Evolutionary conservation across 768 basidiomycete species (phyloP).

Genomic region (Podaxis sp.): DNA sequence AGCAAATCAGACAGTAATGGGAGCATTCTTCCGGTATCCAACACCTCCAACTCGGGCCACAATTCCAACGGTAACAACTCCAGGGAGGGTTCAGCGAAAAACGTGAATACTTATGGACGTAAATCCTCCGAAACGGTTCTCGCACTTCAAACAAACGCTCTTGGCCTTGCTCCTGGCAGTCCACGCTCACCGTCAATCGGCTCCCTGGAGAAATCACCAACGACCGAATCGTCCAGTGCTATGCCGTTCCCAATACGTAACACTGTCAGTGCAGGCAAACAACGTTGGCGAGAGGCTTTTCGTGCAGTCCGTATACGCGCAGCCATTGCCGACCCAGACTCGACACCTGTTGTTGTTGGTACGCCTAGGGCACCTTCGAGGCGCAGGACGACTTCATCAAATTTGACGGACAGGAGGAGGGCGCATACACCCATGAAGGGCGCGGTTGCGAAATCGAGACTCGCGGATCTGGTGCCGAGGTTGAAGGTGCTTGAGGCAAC

Average conservation of each 20-base stretch:
- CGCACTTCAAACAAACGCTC: slow-evolving; percentile 3
- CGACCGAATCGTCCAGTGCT: neutral
- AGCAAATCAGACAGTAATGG: neutral
- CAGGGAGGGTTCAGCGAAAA: slow-evolving; percentile 13
- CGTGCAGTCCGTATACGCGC: slow-evolving; percentile 42
- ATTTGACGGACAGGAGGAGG: neutral
- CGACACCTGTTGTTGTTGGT: neutral
- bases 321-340: neutral
- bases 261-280: slow-evolving; percentile 32
- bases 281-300: slow-evolving; percentile 45
- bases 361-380: slow-evolving; percentile 11
- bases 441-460: slow-evolving; percentile 38
- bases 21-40: slow-evolving; percentile 1
- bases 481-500: slow-evolving; percentile 53
- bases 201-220: slow-evolving; percentile 23
- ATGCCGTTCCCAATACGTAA: slow-evolving; percentile 14
- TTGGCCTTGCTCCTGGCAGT: slow-evolving; percentile 16
- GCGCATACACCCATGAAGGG: slow-evolving; percentile 4
- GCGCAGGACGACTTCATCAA: slow-evolving; percentile 16
- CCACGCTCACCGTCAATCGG: slow-evolving; percentile 19
- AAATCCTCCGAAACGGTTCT: slow-evolving; percentile 22
- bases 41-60: slow-evolving; percentile 1
- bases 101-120: slow-evolving; percentile 16
- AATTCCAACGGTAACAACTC: slow-evolving; percentile 1
- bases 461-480: slow-evolving; percentile 55